These are phyloP conservation scores for Aspergillus sp. DNA, from an alignment of 2,329 filamentous ascomycete genomes.

Conservation along the genomic window DNA sequence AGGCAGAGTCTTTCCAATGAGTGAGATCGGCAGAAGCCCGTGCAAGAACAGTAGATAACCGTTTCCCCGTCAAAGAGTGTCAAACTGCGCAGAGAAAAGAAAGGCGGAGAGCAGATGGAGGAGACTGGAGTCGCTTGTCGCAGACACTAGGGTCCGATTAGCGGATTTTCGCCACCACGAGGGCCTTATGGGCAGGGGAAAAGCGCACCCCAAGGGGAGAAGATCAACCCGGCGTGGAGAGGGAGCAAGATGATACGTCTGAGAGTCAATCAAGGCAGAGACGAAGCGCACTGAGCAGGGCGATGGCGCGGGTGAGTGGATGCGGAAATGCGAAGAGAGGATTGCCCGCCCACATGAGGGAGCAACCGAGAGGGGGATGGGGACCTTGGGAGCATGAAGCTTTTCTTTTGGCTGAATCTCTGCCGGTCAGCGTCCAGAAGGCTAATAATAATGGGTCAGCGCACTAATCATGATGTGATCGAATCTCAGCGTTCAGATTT, in stretches of 20 bases:
- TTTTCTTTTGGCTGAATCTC: neutral
- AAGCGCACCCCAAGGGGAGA: slow-evolving; percentile 6
- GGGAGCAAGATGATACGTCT: slow-evolving; percentile 1
- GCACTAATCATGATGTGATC: neutral
- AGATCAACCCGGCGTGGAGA: slow-evolving; percentile 1
- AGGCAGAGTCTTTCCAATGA: neutral
- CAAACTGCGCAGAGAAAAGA: neutral
- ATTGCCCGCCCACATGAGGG: slow-evolving; percentile 17
- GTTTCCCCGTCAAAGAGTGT: neutral
- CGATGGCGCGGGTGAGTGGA: slow-evolving; percentile 10
- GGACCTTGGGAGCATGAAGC: slow-evolving; percentile 21
- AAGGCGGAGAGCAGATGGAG: slow-evolving; percentile 1
- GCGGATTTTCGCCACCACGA: slow-evolving; percentile 4
- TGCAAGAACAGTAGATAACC: neutral
- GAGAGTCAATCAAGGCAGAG: slow-evolving; percentile 10
- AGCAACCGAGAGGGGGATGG: slow-evolving; percentile 7
- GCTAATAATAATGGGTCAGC: slow-evolving; percentile 17
- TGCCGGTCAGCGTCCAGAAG: neutral
- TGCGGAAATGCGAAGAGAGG: slow-evolving; percentile 4
- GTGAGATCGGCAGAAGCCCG: neutral
- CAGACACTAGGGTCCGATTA: neutral
- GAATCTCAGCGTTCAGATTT: neutral
- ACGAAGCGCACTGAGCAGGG: slow-evolving; percentile 8
- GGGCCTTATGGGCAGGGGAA: neutral
- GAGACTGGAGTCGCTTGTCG: neutral